phyloP scores from a whole-genome alignment of 1,284 basidiomycete species.

The Stereum hirsutum region DNA sequence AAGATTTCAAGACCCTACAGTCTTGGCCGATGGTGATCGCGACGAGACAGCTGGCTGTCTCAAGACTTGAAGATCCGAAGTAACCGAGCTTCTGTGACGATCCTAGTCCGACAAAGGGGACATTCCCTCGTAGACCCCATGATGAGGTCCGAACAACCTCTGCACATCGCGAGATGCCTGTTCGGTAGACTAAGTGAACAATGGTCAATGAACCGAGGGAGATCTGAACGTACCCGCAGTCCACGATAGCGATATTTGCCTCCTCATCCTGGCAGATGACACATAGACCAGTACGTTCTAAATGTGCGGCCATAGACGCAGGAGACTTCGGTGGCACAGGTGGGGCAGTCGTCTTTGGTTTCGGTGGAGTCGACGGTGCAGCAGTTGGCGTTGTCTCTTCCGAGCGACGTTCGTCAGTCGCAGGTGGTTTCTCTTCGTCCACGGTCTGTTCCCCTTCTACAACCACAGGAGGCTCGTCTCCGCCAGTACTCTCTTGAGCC shows the following conservation, averaged over 20 bases:
- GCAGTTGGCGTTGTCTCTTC: slow-evolving; percentile 6
- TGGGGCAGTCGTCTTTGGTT: slow-evolving; percentile 19
- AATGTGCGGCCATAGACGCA: slow-evolving; percentile 23
- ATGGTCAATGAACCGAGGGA: background rate
- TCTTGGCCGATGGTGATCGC: background rate
- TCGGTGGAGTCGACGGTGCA: slow-evolving; percentile 10
- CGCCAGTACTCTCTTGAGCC: background rate
- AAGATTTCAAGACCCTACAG: background rate
- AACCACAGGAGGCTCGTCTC: background rate
- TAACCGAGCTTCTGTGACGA: slow-evolving; percentile 72
- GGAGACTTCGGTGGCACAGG: slow-evolving; percentile 20
- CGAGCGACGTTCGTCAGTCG: background rate
- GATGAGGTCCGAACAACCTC: slow-evolving; percentile 75
- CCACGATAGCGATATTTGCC: slow-evolving; percentile 85
- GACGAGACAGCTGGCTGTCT: too few relatives aligned
- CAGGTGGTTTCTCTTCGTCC: too few relatives aligned
- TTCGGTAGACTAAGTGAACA: background rate
- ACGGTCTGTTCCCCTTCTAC: too few relatives aligned
- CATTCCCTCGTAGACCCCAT: slow-evolving; percentile 78
- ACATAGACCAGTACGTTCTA: slow-evolving; percentile 70
- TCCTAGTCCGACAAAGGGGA: slow-evolving; percentile 78
- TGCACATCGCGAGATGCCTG: slow-evolving; percentile 78
- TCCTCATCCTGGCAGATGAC: slow-evolving; percentile 89
- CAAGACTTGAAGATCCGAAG: slow-evolving; percentile 73
- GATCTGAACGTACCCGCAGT: slow-evolving; percentile 67